Base-by-base conservation (phyloP, 306 rosid genomes). In the Medicago lupulina region DNA sequence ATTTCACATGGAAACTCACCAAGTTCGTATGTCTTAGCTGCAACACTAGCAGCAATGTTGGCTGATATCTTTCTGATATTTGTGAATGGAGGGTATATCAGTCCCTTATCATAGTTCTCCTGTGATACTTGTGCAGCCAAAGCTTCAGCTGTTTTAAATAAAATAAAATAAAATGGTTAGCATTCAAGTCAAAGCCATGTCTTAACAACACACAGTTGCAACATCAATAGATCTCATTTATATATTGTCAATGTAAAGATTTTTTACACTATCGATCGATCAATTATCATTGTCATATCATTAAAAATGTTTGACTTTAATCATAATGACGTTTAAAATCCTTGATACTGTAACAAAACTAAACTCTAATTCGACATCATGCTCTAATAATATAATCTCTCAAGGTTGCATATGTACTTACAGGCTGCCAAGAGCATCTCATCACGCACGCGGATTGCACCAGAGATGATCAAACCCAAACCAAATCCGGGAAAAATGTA, bases 371-470 rank as follows among this genome's bases (percentile, higher is more conserved):
- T 34, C 38, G 38, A 34, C 38, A 34, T 34, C 38, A 34, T 34
- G n/a, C 38, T 47, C 62, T 64, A 49, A 77, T 72, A 12, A 34
- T 28, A 53, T 53, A 76, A 64, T 54, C 31, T 47, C 51, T 76
- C 14, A 31, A 46, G 76, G 38, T 40, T 69, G 78, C 16, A 46
- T 59, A 46, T 59, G 76, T 73, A 81, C 97, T 90, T 80, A 95
- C 97, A 92, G 76, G 98, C 98, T 74, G 98, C 97, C 84, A 95
- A 77, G 61, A 95, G 98, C 98, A 95, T 90, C 71, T 95, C 97
- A 15, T 95, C 89, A 0, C 89, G 93, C 49, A 95, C 97, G 0
- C 98, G 97, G 76, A 95, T 92, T 28, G 98, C 97, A 44, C 97
- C 98, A 5, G 98, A 89, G 74, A 90, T 92, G 85, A 95, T 89